Evolutionary conservation across 2,329 filamentous ascomycete genomes (phyloP), one percentile per base, ranked within the genome.

Genomic region (Pseudopithomyces chartarum): DNA sequence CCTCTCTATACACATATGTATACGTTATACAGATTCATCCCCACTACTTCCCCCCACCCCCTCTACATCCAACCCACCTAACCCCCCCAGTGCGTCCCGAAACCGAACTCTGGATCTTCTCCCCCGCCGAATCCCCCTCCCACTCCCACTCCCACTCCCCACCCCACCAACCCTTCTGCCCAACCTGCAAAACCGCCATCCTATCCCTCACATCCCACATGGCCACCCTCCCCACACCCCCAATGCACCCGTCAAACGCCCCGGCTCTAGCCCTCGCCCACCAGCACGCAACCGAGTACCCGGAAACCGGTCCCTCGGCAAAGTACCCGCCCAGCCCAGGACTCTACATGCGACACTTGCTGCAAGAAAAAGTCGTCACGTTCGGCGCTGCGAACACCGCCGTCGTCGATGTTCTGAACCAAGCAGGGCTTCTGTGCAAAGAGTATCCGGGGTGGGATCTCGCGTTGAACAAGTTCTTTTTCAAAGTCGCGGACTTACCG

Each of bases 21-120:
- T n/a, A n/a, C n/a, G n/a, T n/a, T n/a, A n/a, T n/a, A n/a, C n/a
- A n/a, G n/a, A n/a, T n/a, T n/a, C n/a, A n/a, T n/a, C n/a, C n/a
- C n/a, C n/a, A n/a, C n/a, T n/a, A n/a, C n/a, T n/a, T n/a, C 26
- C 26, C 26, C 5, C 26, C 8, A 4, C 26, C 26, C 26, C 8
- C 8, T 8, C 26, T 29, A 29, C 5, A 29, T 29, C n/a, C n/a
- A 29, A 29, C 26, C 8, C 26, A 5, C 26, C 26, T 29, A 29
- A 29, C 26, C 26, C 26, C 26, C 26, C 26, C 26, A 29, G 26
- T 79, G 52, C 80, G 81, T 0, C 85, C 85, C 0, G 87, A 89
- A 67, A 90, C 88, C 0, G 83, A 90, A 59, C 76, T 86, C 29
- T 90, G 85, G 83, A 65, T 90, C 1, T 90, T 87, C 70, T 74